Conservation (phyloP, 352 stramenopile genomes). For the Phytophthora hibernalis region DNA sequence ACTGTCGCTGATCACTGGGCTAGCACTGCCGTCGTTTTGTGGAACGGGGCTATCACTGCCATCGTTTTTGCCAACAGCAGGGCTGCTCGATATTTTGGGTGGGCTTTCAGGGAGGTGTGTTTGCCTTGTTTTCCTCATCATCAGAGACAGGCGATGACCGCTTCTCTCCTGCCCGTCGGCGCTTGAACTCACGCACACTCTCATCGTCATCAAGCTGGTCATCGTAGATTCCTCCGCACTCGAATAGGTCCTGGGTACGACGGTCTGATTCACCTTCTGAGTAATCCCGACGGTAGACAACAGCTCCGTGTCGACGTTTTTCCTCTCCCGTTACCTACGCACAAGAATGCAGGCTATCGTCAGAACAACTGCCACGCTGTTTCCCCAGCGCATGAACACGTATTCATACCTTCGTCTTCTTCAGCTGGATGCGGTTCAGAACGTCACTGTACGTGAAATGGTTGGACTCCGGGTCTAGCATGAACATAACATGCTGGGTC, state of each 20-base stretch:
- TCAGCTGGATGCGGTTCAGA: constrained; percentile 78
- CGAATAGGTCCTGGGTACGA: constrained; percentile 64
- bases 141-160: constrained; percentile 22
- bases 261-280: constrained; percentile 71
- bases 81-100: constrained; percentile 27
- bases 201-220: constrained; percentile 73
- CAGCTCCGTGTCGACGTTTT: constrained; percentile 78
- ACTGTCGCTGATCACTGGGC: constrained; percentile 80
- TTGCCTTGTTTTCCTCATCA: constrained; percentile 60
- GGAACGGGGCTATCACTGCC: constrained; percentile 33
- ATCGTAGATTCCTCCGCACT: constrained; percentile 73
- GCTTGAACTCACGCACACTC: constrained; percentile 69
- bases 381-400: not conserved
- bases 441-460: constrained; percentile 85
- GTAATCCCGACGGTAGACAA: constrained; percentile 80
- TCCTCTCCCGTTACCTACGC: constrained; percentile 70
- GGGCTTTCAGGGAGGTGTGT: constrained; percentile 35
- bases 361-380: not conserved
- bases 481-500: constrained; percentile 81
- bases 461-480: constrained; percentile 77
- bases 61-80: constrained; percentile 32
- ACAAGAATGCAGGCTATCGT: constrained; percentile 6
- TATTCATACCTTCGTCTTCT: constrained; percentile 79
- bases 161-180: constrained; percentile 48
- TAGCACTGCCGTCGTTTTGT: constrained; percentile 50